Percentiles rank a stretch among this genome's conserved stretches.
These are phyloP conservation scores for Botryococcus braunii DNA, from an alignment of 163 green algal species.

Conservation along the genomic window DNA sequence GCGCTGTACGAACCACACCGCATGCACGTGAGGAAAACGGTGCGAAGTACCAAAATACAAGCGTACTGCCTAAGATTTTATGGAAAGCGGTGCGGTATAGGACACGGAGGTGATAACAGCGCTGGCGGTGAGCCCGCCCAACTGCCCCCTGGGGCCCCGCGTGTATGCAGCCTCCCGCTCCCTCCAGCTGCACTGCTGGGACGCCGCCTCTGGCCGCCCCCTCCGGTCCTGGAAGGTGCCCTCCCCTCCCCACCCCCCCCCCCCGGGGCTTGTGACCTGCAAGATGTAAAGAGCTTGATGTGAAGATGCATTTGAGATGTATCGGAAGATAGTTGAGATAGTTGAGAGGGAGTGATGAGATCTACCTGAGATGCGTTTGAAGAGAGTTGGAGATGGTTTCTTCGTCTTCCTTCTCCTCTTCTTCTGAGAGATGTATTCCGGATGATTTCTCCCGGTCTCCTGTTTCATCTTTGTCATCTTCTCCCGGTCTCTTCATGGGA, in stretches of 20 bases:
- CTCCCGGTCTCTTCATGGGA: too few relatives aligned
- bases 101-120: conserved; percentile 85
- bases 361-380: not conserved
- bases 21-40: not conserved
- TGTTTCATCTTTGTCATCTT: too few relatives aligned
- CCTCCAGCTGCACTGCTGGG: conserved; percentile 64
- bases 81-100: conserved; percentile 5
- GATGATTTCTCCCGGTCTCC: too few relatives aligned
- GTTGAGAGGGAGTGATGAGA: not conserved
- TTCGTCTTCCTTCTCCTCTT: too few relatives aligned
- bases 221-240: conserved; percentile 52
- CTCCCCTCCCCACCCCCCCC: not conserved
- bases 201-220: conserved; percentile 39
- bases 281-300: not conserved
- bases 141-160: too few relatives aligned
- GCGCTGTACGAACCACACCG: not conserved
- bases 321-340: not conserved
- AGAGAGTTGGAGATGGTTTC: too few relatives aligned
- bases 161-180: conserved; percentile 69
- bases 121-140: conserved; percentile 63
- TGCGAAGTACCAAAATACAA: not conserved
- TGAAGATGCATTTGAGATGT: not conserved
- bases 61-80: not conserved
- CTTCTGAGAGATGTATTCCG: too few relatives aligned
- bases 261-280: not conserved